Evolutionary conservation across 257 asterid species (phyloP).

Genomic region (Nicotiana paniculata): DNA sequence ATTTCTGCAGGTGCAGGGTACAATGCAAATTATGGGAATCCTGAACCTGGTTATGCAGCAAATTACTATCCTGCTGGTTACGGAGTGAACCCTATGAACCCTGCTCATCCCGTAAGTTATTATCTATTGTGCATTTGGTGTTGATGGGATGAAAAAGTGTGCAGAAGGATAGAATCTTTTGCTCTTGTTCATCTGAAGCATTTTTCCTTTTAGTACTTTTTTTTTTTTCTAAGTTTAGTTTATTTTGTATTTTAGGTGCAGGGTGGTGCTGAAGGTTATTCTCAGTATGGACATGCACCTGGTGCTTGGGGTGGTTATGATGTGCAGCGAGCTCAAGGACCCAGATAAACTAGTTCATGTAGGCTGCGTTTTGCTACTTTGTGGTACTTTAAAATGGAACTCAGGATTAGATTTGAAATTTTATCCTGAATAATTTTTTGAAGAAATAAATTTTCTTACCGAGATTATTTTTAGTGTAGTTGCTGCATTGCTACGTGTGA

Average conservation of each 20-base stretch:
- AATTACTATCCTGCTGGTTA: conserved; percentile 58
- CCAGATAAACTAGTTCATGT: conserved; percentile 42
- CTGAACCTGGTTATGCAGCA: conserved; percentile 52
- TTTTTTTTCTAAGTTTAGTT: background rate
- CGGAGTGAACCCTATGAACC: conserved; percentile 55
- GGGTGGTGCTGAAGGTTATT: conserved; percentile 64
- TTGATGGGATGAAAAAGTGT: background rate
- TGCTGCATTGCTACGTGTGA: background rate
- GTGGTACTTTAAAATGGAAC: conserved; percentile 27
- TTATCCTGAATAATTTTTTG: background rate
- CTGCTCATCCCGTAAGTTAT: conserved; percentile 53
- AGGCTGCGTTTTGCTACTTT: conserved; percentile 16
- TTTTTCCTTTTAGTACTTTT: background rate
- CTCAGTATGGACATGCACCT: conserved; percentile 71
- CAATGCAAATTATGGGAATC: conserved; percentile 52
- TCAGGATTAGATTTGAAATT: conserved; percentile 12
- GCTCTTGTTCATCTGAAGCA: background rate
- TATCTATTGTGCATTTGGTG: background rate
- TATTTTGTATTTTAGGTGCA: conserved; percentile 46
- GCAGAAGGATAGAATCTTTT: background rate
- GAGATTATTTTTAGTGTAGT: background rate
- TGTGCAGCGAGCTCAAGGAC: conserved; percentile 59
- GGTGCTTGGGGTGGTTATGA: conserved; percentile 74
- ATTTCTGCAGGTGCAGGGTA: conserved; percentile 50
- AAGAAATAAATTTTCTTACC: background rate